phyloP scores from a whole-genome alignment of 1,139 yeast species.

The Blastobotrys arbuscula region DNA sequence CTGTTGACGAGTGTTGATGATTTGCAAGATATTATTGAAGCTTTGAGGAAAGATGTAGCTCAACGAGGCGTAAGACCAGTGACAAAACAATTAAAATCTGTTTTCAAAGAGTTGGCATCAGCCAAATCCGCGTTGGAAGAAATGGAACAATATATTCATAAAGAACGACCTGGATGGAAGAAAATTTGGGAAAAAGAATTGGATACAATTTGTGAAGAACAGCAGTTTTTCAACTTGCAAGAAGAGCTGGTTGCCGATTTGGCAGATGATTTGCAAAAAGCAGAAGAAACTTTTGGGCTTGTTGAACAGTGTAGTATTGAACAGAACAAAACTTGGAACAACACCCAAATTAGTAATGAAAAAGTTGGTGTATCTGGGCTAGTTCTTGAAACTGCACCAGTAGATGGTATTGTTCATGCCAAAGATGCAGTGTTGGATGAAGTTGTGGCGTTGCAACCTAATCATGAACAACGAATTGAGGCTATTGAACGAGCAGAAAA shows the following conservation, averaged over 20 bases:
- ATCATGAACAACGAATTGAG: slow-evolving; percentile 77
- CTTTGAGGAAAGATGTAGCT: slow-evolving; percentile 85
- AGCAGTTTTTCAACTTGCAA: slow-evolving; percentile 83
- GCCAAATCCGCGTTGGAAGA: slow-evolving; percentile 50
- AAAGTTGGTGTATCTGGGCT: slow-evolving; percentile 14
- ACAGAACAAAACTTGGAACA: slow-evolving; percentile 42
- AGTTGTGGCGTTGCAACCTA: slow-evolving; percentile 72
- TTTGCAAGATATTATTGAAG: slow-evolving; percentile 86
- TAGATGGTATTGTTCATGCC: slow-evolving; percentile 40
- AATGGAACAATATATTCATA: slow-evolving; percentile 56
- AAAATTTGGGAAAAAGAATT: slow-evolving; percentile 89
- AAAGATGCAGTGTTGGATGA: slow-evolving; percentile 78
- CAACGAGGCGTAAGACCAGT: slow-evolving; percentile 84
- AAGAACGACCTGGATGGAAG: slow-evolving; percentile 83
- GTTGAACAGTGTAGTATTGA: slow-evolving; percentile 81
- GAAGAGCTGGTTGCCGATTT: slow-evolving; percentile 79
- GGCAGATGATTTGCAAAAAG: slow-evolving; percentile 72
- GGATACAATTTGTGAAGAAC: slow-evolving; percentile 88
- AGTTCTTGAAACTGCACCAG: slow-evolving; percentile 27
- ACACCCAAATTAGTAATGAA: not conserved
- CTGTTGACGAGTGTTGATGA: slow-evolving; percentile 82
- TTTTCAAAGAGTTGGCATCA: slow-evolving; percentile 56
- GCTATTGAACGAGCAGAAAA: slow-evolving; percentile 88
- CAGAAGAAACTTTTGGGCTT: slow-evolving; percentile 72
- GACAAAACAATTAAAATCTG: slow-evolving; percentile 62